Percentiles rank a stretch among this genome's conserved stretches.
phyloP scores from a whole-genome alignment of 805 yeast genomes.

The Yamadazyma sp. region DNA sequence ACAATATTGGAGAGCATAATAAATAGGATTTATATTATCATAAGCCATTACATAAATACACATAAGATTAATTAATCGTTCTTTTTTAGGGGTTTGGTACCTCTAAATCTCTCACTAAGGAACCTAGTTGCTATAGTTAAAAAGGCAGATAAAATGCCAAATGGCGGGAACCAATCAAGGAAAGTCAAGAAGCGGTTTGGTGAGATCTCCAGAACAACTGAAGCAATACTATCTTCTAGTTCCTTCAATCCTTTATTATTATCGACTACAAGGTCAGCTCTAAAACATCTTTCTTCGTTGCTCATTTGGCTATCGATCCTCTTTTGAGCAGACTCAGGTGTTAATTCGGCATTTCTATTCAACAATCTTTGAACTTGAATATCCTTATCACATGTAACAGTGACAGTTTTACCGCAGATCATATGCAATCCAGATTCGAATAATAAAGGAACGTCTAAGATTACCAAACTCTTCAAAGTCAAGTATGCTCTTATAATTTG shows the following conservation, averaged over 20 bases:
- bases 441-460: slow-evolving; percentile 86
- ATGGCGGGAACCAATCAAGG: slow-evolving; percentile 26
- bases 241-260: slow-evolving; percentile 44
- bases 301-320: slow-evolving; percentile 79
- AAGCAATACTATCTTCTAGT: slow-evolving; percentile 20
- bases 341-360: slow-evolving; percentile 64
- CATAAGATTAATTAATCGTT: not conserved
- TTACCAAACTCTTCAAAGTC: slow-evolving; percentile 53
- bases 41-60: not conserved
- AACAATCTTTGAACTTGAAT: slow-evolving; percentile 63
- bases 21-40: not conserved
- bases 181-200: slow-evolving; percentile 22
- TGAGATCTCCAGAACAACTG: slow-evolving; percentile 21
- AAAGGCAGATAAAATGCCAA: slow-evolving; percentile 22
- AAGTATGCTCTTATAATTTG: slow-evolving; percentile 59
- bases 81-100: slow-evolving; percentile 4
- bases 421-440: slow-evolving; percentile 74
- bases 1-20: slow-evolving; percentile 95
- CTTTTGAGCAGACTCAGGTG: slow-evolving; percentile 61
- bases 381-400: slow-evolving; percentile 59
- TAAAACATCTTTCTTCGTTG: slow-evolving; percentile 49
- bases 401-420: slow-evolving; percentile 68
- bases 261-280: slow-evolving; percentile 66
- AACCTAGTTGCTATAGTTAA: slow-evolving; percentile 18
- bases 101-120: slow-evolving; percentile 19